Evolutionary conservation across 352 stramenopile species (phyloP).

Genomic region (Phytophthora quininea): DNA sequence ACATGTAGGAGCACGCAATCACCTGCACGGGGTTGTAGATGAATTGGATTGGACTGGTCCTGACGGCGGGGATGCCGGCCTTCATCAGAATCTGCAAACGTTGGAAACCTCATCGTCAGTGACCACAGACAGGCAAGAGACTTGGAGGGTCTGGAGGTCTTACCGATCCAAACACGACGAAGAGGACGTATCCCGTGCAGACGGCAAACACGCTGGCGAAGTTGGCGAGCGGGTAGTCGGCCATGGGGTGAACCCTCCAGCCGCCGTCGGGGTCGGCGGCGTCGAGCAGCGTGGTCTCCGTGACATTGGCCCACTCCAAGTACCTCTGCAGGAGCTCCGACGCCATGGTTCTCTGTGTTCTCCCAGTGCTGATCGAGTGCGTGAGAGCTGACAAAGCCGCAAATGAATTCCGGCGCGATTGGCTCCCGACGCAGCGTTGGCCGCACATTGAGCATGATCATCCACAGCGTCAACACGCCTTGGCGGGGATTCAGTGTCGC

Average conservation of each 20-base stretch:
- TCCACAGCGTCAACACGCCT: constrained; percentile 5
- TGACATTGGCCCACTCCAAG: constrained; percentile 60
- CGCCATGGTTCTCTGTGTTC: constrained; percentile 29
- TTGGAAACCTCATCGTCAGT: constrained; percentile 4
- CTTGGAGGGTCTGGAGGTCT: constrained; percentile 14
- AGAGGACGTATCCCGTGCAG: constrained; percentile 67
- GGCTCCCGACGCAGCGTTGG: neutral
- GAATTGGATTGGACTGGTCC: constrained; percentile 85
- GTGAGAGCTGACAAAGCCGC: constrained; percentile 12
- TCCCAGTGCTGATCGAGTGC: neutral
- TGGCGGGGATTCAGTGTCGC: neutral
- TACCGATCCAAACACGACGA: constrained; percentile 72
- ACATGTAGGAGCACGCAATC: constrained; percentile 95
- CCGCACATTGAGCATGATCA: constrained; percentile 9
- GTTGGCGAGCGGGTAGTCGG: constrained; percentile 65
- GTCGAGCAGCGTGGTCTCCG: constrained; percentile 52
- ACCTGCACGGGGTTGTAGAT: constrained; percentile 96
- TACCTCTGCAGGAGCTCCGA: constrained; percentile 48
- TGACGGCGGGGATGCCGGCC: constrained; percentile 53
- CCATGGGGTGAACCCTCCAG: constrained; percentile 73
- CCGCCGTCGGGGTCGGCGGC: constrained; percentile 60
- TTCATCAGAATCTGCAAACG: constrained; percentile 52
- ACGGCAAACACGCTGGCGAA: constrained; percentile 65
- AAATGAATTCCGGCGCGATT: constrained; percentile 20
- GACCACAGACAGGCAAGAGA: constrained; percentile 1